Conservation (phyloP, 2,329 filamentous ascomycete genomes). For the Scedosporium minutisporum region DNA sequence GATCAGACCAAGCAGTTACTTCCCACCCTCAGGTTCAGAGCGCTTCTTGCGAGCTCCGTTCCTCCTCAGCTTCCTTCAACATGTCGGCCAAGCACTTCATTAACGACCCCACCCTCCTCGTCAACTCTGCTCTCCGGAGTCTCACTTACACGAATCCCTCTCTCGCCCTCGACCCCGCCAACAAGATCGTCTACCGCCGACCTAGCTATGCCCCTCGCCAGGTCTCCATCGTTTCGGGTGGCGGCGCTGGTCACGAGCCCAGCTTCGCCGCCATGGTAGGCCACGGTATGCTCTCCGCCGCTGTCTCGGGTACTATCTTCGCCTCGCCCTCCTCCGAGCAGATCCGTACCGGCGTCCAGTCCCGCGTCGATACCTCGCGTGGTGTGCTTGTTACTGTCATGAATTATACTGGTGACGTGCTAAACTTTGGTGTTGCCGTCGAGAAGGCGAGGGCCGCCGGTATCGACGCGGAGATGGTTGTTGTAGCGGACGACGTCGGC, state of each 20-base stretch:
- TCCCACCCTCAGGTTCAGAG: neutral
- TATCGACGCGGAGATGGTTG: conserved; percentile 73
- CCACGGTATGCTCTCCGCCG: conserved; percentile 66
- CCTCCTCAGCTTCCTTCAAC: conserved; percentile 8
- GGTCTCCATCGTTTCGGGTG: conserved; percentile 79
- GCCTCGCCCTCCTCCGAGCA: conserved; percentile 75
- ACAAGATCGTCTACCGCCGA: conserved; percentile 77
- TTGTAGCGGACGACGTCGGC: conserved; percentile 86
- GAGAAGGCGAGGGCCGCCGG: conserved; percentile 83
- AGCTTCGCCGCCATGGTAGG: conserved; percentile 82
- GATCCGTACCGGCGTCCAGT: conserved; percentile 65
- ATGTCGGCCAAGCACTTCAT: conserved; percentile 76
- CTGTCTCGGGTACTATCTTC: conserved; percentile 81
- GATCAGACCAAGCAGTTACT: neutral
- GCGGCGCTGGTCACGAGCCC: conserved; percentile 84
- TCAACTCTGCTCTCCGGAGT: conserved; percentile 65
- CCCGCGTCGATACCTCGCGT: conserved; percentile 58
- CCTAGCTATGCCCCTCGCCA: conserved; percentile 43
- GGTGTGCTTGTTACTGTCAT: conserved; percentile 87
- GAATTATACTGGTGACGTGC: conserved; percentile 86
- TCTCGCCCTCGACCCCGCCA: conserved; percentile 63
- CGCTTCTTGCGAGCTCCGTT: neutral
- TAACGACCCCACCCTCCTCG: conserved; percentile 70
- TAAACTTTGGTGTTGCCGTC: conserved; percentile 89
- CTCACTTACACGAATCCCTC: conserved; percentile 79